A percentile compares a stretch with the other conserved stretches of the same genome.
These are phyloP conservation scores for Eucalyptus sideroxylon DNA, from an alignment of 345 rosid species.

Conservation along the genomic window DNA sequence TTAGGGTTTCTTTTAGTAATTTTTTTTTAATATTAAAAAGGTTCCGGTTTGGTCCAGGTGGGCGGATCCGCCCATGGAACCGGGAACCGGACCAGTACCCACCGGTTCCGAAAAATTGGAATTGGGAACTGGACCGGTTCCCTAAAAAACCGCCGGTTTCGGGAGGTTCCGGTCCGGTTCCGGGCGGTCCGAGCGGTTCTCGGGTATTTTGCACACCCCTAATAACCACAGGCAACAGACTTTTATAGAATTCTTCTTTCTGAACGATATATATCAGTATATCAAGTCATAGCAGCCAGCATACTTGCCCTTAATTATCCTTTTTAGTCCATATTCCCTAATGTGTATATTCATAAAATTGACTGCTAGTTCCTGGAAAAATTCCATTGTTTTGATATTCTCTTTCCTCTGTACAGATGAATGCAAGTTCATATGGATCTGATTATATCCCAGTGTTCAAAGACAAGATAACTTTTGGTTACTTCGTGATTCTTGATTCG, in stretches of 20 bases:
- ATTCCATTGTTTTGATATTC: background rate
- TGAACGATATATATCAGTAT: background rate
- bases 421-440: background rate
- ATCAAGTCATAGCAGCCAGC: background rate
- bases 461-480: slow-evolving; percentile 8
- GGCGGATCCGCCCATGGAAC: no score
- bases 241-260: background rate
- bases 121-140: no score
- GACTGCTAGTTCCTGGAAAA: background rate
- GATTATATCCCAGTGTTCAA: background rate
- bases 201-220: no score
- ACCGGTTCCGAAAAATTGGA: no score
- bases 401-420: background rate
- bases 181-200: no score
- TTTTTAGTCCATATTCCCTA: background rate
- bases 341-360: background rate
- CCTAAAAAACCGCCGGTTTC: no score
- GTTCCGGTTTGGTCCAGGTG: no score
- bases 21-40: no score
- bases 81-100: no score
- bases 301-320: background rate
- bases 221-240: background rate
- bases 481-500: background rate
- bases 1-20: no score
- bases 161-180: no score